Evolutionary conservation across 2,329 filamentous ascomycete genomes (phyloP).

Genomic region (Conoideocrella luteorostrata): DNA sequence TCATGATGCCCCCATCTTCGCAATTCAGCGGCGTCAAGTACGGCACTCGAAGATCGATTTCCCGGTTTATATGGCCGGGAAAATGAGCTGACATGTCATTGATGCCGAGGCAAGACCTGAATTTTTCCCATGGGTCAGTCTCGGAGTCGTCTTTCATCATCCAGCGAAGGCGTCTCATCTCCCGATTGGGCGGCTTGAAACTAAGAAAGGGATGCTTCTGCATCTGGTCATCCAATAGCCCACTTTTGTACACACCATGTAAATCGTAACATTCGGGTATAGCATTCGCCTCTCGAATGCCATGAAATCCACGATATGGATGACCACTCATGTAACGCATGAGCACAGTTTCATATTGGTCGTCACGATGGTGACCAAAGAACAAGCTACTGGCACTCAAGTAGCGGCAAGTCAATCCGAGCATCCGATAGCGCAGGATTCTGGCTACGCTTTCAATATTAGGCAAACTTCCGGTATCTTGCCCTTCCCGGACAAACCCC

Average conservation of each 20-base stretch:
- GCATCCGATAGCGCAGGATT: slow-evolving; percentile 60
- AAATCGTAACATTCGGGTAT: slow-evolving; percentile 83
- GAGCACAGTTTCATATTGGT: slow-evolving; percentile 84
- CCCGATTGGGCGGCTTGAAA: slow-evolving; percentile 24
- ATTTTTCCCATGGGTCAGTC: slow-evolving; percentile 14
- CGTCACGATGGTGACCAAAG: slow-evolving; percentile 81
- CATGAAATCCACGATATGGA: slow-evolving; percentile 61
- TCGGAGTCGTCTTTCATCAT: slow-evolving; percentile 22
- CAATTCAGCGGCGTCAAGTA: slow-evolving; percentile 31
- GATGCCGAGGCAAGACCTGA: slow-evolving; percentile 12
- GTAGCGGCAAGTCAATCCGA: slow-evolving; percentile 56
- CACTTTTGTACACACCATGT: slow-evolving; percentile 64
- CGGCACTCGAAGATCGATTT: slow-evolving; percentile 18
- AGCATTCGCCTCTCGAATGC: slow-evolving; percentile 56
- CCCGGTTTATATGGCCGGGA: slow-evolving; percentile 16
- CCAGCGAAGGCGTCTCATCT: slow-evolving; percentile 22
- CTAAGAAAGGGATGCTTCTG: slow-evolving; percentile 29
- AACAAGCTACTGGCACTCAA: slow-evolving; percentile 55
- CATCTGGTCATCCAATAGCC: slow-evolving; percentile 43
- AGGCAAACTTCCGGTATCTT: slow-evolving; percentile 33
- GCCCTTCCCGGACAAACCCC: slow-evolving; percentile 19
- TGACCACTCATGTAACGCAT: slow-evolving; percentile 68
- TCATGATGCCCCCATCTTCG: slow-evolving; percentile 60
- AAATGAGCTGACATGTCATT: slow-evolving; percentile 21
- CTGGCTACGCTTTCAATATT: slow-evolving; percentile 77